Evolutionary conservation across 1,139 yeast genomes (phyloP), one percentile per base, ranked within the genome.

Genomic region (Wickerhamiella infanticola): DNA sequence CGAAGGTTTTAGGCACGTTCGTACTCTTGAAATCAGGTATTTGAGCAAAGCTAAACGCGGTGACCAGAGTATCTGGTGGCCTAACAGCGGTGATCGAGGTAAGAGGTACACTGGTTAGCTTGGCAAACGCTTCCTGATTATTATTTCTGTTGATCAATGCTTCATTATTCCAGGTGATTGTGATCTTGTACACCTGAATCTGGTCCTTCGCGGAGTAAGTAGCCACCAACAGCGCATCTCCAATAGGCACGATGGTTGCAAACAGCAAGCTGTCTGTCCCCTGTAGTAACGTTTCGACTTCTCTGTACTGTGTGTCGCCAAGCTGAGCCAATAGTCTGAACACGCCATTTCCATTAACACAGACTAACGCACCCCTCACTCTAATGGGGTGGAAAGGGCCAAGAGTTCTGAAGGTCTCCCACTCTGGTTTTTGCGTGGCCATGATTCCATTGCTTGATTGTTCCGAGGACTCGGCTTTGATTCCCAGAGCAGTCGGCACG

Each of bases 311-410:
- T 4, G 53, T 44, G 41, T 59, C 62, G 1, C 56, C 57, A 8
- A 51, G 47, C 43, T 63, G 66, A 1, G 59, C 56, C 11, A 62
- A 51, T 35, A 63, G 47, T 23, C 73, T 63, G 36, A 82, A 58
- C 44, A 69, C 67, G 1, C 94, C 94, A 53, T 78, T 75, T 47
- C 71, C 69, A 40, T 93, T 68, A 35, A 84, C 64, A 0, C 77
- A 77, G 35, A 82, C 62, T 55, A 86, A 78, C 1, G 90, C 93
- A 53, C 81, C 83, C 53, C 79, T 81, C 4, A 80, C 71, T 4
- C 72, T 62, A 13, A 76, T 64, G 0, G 94, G 94, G 58, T 83
- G 93, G 48, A 76, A 65, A 0, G 79, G 73, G 1, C 86, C 85
- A 47, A 67, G 65, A 0, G 84, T 72, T 51, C 70, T 74, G 50